Conservation (phyloP, 768 basidiomycete genomes). For the Pluteus cervinus region DNA sequence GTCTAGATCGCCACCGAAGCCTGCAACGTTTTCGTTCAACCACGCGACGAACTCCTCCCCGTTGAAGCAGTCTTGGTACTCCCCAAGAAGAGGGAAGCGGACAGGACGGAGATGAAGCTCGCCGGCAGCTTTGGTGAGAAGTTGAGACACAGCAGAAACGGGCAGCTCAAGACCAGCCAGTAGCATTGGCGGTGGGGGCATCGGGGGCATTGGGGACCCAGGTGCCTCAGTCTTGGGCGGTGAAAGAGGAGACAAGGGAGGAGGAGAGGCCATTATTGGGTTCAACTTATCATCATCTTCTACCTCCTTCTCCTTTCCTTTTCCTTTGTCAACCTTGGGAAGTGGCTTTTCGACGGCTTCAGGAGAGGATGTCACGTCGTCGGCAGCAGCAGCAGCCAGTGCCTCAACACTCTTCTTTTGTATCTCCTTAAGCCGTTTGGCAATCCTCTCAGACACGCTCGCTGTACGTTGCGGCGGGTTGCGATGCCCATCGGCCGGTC, state of each 20-base stretch:
- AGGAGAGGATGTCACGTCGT: constrained; percentile 24
- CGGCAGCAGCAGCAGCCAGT: constrained; percentile 22
- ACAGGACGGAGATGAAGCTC: constrained; percentile 69
- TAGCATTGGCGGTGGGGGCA: constrained; percentile 50
- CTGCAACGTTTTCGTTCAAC: constrained; percentile 73
- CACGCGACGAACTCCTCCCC: constrained; percentile 88
- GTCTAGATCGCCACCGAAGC: constrained; percentile 73
- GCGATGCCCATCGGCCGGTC: constrained; percentile 49
- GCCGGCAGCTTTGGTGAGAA: constrained; percentile 65
- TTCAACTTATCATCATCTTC: constrained; percentile 25
- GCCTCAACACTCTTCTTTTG: constrained; percentile 49
- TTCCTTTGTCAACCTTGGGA: constrained; percentile 79
- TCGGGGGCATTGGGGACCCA: constrained; percentile 22
- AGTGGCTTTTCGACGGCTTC: constrained; percentile 26
- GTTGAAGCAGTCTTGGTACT: constrained; percentile 81
- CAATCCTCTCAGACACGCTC: constrained; percentile 84
- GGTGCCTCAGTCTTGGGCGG: constrained; percentile 39
- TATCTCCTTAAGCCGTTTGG: constrained; percentile 75
- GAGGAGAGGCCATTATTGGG: constrained; percentile 42
- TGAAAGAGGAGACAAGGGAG: constrained; percentile 55
- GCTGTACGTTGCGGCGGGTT: constrained; percentile 55
- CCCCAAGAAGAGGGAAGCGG: constrained; percentile 74
- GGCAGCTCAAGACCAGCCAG: constrained; percentile 71
- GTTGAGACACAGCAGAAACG: constrained; percentile 56
- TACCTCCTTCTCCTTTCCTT: constrained; percentile 55